phyloP scores from a whole-genome alignment of 805 yeast genomes.

The Komagataella pastoris region DNA sequence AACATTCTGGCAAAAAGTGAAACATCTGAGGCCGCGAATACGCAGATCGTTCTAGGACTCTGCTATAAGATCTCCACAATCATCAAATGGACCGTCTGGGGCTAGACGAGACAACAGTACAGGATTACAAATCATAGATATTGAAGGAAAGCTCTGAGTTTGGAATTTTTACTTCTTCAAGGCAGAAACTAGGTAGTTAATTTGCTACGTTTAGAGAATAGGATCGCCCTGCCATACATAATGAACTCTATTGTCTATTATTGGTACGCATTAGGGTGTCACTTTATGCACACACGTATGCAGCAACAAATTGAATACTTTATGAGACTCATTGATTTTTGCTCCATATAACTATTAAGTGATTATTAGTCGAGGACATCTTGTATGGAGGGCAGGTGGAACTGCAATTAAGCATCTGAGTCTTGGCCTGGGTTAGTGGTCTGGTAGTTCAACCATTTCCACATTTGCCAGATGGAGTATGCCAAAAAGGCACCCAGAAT shows the following conservation, averaged over 20 bases:
- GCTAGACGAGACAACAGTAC: too few species aligned
- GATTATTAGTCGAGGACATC: not conserved
- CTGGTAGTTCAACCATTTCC: constrained; percentile 56
- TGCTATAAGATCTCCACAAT: too few species aligned
- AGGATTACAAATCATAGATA: too few species aligned
- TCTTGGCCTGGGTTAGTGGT: constrained; percentile 62
- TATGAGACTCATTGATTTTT: not conserved
- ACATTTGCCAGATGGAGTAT: constrained; percentile 49
- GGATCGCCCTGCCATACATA: not conserved
- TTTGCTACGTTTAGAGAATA: too few species aligned
- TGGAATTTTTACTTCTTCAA: too few species aligned
- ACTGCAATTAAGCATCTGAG: constrained; percentile 25
- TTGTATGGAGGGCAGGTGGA: not conserved
- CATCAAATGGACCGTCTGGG: too few species aligned
- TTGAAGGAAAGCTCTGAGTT: too few species aligned
- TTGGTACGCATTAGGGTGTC: not conserved
- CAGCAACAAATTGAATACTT: not conserved
- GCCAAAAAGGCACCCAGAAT: constrained; percentile 57
- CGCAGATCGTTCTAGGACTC: too few species aligned
- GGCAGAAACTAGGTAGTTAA: too few species aligned
- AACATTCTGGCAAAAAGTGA: not conserved
- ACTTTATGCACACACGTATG: not conserved
- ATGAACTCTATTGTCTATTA: not conserved
- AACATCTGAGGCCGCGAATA: not conserved
- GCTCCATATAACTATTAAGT: not conserved